Percentiles rank a stretch among this genome's conserved stretches.
Conservation (phyloP, 106 monocot species). For the Amphibolis antarctica region DNA sequence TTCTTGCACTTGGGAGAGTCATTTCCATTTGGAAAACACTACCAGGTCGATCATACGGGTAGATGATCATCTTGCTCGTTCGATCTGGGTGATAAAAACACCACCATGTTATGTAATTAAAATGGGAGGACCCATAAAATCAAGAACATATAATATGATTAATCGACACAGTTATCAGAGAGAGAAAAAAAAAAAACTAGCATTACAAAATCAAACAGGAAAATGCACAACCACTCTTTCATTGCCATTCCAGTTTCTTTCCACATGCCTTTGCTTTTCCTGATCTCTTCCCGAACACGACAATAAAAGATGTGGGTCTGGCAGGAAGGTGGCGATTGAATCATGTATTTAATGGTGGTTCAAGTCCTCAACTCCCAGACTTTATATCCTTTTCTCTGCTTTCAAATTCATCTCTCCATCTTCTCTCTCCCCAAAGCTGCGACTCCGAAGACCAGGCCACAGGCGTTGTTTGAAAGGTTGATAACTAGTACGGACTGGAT, state of each 20-base stretch:
- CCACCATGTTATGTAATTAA: no score
- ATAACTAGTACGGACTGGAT: no score
- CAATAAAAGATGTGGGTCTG: slow-evolving; percentile 7
- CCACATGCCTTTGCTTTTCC: neutral
- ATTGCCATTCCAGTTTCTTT: neutral
- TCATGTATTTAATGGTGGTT: neutral
- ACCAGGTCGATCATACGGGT: no score
- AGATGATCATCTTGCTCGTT: no score
- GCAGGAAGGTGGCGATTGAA: slow-evolving; percentile 4
- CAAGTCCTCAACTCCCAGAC: slow-evolving; percentile 2
- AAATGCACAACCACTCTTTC: neutral
- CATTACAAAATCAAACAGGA: neutral
- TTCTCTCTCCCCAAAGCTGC: neutral
- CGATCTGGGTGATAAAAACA: no score
- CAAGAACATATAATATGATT: no score
- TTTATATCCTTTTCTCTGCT: neutral
- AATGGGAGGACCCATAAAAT: no score
- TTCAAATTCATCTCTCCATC: neutral
- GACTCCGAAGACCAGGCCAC: neutral
- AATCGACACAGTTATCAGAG: no score
- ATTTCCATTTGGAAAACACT: neutral
- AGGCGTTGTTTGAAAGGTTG: neutral
- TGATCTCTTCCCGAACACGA: neutral
- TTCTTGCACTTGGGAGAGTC: neutral
- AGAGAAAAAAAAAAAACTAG: no score